Evolutionary conservation across 257 asterid genomes (phyloP).

Genomic region (Anisodus acutangulus): DNA sequence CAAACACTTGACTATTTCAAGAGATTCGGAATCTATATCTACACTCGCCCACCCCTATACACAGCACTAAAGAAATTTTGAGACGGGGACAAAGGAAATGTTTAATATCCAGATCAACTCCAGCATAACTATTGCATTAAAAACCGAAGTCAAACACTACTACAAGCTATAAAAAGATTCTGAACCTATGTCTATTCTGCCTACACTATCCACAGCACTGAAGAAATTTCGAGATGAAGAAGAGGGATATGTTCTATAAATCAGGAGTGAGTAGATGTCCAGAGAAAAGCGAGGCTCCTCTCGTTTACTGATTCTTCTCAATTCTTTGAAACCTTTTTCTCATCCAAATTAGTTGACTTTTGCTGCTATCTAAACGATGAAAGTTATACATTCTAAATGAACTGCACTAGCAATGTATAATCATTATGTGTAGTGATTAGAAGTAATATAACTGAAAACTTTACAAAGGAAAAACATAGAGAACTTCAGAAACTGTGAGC

Average conservation of each 20-base stretch:
- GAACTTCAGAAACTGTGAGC: background rate
- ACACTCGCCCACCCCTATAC: background rate
- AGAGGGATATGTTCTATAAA: background rate
- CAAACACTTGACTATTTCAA: background rate
- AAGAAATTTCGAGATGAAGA: background rate
- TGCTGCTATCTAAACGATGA: background rate
- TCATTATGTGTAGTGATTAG: background rate
- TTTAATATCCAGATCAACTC: background rate
- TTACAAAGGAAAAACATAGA: background rate
- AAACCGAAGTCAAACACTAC: background rate
- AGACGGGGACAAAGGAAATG: background rate
- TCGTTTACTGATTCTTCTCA: background rate
- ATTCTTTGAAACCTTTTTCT: background rate
- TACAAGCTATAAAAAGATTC: background rate
- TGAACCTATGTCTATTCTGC: background rate
- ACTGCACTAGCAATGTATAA: background rate
- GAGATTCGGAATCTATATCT: slow-evolving; percentile 3
- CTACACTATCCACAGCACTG: background rate
- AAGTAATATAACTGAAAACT: background rate
- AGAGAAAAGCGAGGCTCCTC: background rate
- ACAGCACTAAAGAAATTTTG: background rate
- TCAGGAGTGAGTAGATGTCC: background rate
- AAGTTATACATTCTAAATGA: background rate
- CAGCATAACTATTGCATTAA: background rate
- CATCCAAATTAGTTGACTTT: slow-evolving; percentile 9